A percentile compares a stretch with the other conserved stretches of the same genome.
These are phyloP conservation scores for Bacterosira constricta DNA, from an alignment of 108 stramenopile species.

Conservation along the genomic window DNA sequence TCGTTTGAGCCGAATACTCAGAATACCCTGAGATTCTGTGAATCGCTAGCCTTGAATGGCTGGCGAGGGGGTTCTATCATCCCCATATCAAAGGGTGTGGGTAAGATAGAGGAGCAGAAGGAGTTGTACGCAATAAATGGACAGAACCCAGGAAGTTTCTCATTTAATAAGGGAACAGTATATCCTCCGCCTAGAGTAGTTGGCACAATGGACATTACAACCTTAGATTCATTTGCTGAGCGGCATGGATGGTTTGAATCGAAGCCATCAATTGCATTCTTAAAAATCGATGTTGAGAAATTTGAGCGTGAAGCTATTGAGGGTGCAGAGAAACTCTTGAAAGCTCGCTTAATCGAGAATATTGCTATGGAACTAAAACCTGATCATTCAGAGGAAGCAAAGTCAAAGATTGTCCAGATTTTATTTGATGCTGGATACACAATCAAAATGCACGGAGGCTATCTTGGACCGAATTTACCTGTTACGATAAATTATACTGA, in stretches of 20 bases:
- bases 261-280: background rate
- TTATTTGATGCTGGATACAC: no score
- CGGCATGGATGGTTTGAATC: constrained; percentile 35
- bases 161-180: constrained; percentile 12
- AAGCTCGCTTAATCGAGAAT: no score
- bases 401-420: no score
- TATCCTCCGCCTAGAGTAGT: background rate
- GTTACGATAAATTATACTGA: no score
- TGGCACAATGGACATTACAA: background rate
- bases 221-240: constrained; percentile 46
- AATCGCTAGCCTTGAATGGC: constrained; percentile 50
- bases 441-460: no score
- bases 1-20: constrained; percentile 60
- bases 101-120: constrained; percentile 21
- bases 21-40: constrained; percentile 59
- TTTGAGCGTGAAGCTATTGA: no score
- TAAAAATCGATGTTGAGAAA: no score
- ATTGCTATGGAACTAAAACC: no score
- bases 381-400: no score
- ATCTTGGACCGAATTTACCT: no score
- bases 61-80: constrained; percentile 26
- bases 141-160: constrained; percentile 48
- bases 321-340: no score
- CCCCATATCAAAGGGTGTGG: constrained; percentile 40
- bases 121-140: constrained; percentile 25